These are phyloP conservation scores for Tetrapyrgos nigripes DNA, from an alignment of 1,284 basidiomycete species.

Conservation along the genomic window DNA sequence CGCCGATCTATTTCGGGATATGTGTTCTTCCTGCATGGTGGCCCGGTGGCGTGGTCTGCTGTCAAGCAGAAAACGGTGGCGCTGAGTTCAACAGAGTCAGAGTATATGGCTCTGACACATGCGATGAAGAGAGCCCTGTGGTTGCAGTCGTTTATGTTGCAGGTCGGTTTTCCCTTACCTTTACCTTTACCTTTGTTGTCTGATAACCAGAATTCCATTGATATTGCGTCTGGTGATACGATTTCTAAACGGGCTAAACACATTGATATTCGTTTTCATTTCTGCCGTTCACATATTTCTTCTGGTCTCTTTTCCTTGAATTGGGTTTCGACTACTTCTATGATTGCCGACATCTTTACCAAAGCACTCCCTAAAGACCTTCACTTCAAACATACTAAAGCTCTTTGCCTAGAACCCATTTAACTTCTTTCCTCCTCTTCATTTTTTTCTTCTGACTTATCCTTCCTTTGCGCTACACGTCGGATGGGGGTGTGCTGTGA, in stretches of 20 bases:
- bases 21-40: no score
- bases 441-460: no score
- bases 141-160: background rate
- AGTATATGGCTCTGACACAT: constrained; percentile 13
- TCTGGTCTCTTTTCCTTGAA: no score
- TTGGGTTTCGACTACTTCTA: background rate
- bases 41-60: constrained; percentile 27
- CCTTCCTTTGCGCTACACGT: no score
- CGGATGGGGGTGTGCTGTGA: no score
- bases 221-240: no score
- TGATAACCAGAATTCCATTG: constrained; percentile 8
- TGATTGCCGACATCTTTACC: constrained; percentile 8
- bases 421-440: no score
- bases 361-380: background rate
- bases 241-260: no score
- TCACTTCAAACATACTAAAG: constrained; percentile 31
- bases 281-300: no score
- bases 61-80: background rate
- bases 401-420: no score
- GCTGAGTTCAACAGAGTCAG: constrained; percentile 27
- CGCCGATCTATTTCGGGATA: no score
- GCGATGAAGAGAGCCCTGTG: background rate
- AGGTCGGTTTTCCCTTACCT: background rate
- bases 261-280: no score
- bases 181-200: constrained; percentile 7